phyloP scores from a whole-genome alignment of 352 stramenopile species.

The Phytophthora pinifolia region DNA sequence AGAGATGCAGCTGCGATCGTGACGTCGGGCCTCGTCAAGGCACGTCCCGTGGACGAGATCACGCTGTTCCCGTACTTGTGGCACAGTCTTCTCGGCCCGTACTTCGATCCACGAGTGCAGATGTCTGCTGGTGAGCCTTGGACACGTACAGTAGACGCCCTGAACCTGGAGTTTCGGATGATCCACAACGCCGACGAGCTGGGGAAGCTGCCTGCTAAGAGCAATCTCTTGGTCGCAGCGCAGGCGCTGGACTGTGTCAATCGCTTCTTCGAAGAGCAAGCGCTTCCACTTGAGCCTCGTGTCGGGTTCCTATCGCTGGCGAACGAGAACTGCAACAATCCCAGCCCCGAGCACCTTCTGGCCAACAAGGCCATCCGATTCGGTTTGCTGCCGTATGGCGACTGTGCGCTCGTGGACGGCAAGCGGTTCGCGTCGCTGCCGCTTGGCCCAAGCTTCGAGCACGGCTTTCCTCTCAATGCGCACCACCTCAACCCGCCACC shows the following conservation, averaged over 20 bases:
- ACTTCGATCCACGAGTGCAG: conserved; percentile 40
- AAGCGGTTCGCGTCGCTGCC: conserved; percentile 49
- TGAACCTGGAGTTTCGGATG: conserved; percentile 42
- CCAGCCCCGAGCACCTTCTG: conserved; percentile 25
- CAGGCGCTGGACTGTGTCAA: conserved; percentile 36
- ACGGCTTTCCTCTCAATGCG: conserved; percentile 57
- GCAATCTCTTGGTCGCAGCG: conserved; percentile 43
- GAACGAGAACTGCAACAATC: conserved; percentile 64
- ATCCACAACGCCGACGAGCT: conserved; percentile 43
- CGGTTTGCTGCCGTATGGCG: conserved; percentile 58
- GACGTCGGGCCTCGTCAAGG: conserved; percentile 32
- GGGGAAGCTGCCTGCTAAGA: conserved; percentile 24
- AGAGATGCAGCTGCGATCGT: conserved; percentile 10
- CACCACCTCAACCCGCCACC: conserved; percentile 31
- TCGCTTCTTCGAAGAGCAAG: conserved; percentile 20
- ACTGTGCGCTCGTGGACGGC: conserved; percentile 59
- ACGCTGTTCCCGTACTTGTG: conserved; percentile 65
- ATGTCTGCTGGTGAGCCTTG: conserved; percentile 17
- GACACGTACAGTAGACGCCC: conserved; percentile 26
- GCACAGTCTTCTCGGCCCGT: conserved; percentile 51
- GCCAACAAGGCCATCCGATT: conserved; percentile 42
- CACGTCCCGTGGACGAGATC: conserved; percentile 43
- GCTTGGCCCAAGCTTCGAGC: conserved; percentile 59
- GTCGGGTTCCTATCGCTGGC: conserved; percentile 51
- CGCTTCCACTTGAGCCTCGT: conserved; percentile 22